Percentiles rank a stretch among this genome's conserved stretches.
These are phyloP conservation scores for Monascus ruber DNA, from an alignment of 2,329 filamentous ascomycete species.

Conservation along the genomic window DNA sequence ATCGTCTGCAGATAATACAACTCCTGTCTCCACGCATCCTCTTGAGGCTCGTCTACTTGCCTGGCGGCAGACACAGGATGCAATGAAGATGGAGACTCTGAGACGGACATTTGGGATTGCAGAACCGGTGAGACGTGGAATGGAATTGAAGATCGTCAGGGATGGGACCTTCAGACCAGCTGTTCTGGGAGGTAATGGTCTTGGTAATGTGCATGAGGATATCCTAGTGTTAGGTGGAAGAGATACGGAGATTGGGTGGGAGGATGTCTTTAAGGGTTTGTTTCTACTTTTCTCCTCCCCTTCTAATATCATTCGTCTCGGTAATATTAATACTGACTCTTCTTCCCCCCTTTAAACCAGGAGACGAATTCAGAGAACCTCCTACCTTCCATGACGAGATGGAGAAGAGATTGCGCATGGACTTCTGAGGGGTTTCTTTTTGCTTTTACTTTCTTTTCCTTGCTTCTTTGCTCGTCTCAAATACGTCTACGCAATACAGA, in stretches of 20 bases:
- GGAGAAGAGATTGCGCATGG: slow-evolving; percentile 83
- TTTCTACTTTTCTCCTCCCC: slow-evolving; percentile 8
- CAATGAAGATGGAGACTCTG: slow-evolving; percentile 76
- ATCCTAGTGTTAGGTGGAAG: slow-evolving; percentile 59
- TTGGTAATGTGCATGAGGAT: slow-evolving; percentile 71
- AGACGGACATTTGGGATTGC: slow-evolving; percentile 81
- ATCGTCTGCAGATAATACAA: slow-evolving; percentile 24
- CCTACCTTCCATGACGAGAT: slow-evolving; percentile 82
- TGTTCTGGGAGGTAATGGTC: slow-evolving; percentile 48
- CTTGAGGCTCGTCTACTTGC: slow-evolving; percentile 79
- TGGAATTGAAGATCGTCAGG: slow-evolving; percentile 85
- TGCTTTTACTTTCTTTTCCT: no score
- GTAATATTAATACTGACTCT: slow-evolving; percentile 4
- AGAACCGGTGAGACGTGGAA: slow-evolving; percentile 81
- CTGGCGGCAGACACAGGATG: slow-evolving; percentile 84
- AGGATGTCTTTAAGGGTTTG: slow-evolving; percentile 75
- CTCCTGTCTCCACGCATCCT: slow-evolving; percentile 64
- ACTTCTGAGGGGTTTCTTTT: slow-evolving; percentile 14
- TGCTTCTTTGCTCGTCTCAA: no score
- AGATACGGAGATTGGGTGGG: slow-evolving; percentile 74
- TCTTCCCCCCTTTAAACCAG: slow-evolving; percentile 18
- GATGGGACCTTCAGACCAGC: slow-evolving; percentile 65
- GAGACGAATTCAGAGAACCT: slow-evolving; percentile 57
- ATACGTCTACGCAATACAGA: no score
- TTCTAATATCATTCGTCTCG: slow-evolving; percentile 4